Base-by-base conservation (phyloP, 108 stramenopile genomes). In the Schizochytrium sp. region DNA sequence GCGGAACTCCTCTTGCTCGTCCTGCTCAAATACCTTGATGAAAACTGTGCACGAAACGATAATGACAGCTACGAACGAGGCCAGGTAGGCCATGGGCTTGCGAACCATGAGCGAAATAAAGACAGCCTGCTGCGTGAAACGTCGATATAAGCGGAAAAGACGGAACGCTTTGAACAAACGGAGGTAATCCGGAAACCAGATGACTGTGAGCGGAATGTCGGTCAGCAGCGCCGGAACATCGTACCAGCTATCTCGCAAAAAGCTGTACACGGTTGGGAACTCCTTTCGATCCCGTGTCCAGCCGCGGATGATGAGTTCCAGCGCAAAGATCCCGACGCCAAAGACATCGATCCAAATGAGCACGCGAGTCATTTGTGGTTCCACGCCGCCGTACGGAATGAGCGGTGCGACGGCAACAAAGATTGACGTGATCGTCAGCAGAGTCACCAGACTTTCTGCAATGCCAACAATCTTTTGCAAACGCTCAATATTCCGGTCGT, bases 101-200 rank as follows among this genome's bases (percentile, higher is more conserved):
- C 76, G 76, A 12, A 83, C 76, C 76, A 83, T 83, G 23, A 83
- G n/a, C n/a, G 76, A 83, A 23, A 83, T 53, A 34, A 83, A 83
- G 28, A 83, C 48, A 12, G 76, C 76, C 51, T 83, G 76, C 51
- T 83, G 76, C 23, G 76, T 83, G 76, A 83, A 83, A 43, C 76
- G 45, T 12, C 76, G 45, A 45, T 83, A 83, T 12, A 83, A 23
- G 12, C 76, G 76, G 48, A 83, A 53, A 18, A 83, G n/a, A 6
- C 76, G 76, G 2, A 83, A 83, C 0, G 43, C 76, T 23, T 83
- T 83, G 51, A 83, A 83, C 6, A 83, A 1, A 6, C 76, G n/a
- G n/a, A 83, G n/a, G 19, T n/a, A 23, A 53, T 83, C 76, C 3
- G 76, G 76, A 83, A 83, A 83, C 76, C 51, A 53, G 2, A 83